Percentiles rank a stretch among this genome's conserved stretches.
Conservation (phyloP, 345 rosid genomes). For the Lepidium aucheri region DNA sequence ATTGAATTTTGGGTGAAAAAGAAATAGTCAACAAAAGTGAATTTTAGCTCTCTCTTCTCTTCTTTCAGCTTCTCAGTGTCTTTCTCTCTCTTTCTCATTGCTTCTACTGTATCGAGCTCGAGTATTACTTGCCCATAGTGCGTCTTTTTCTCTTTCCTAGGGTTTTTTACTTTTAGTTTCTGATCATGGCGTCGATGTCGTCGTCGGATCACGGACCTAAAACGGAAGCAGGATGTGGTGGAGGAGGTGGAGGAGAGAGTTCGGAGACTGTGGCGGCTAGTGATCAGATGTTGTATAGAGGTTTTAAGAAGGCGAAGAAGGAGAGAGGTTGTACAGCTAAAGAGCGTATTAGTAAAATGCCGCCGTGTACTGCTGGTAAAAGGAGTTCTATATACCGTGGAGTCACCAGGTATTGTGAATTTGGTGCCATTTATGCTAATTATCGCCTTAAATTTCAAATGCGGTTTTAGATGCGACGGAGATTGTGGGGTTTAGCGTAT, state of each 20-base stretch:
- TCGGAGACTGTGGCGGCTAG: conserved; percentile 67
- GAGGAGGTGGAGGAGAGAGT: conserved; percentile 37
- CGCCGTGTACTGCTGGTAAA: conserved; percentile 96
- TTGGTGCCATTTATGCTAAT: background rate
- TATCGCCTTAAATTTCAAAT: background rate
- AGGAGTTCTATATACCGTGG: conserved; percentile 99
- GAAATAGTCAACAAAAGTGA: conserved; percentile 5
- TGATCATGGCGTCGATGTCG: conserved; percentile 61
- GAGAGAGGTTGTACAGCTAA: conserved; percentile 97
- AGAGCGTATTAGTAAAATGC: conserved; percentile 98
- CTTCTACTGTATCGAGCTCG: conserved; percentile 14
- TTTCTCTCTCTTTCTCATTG: conserved; percentile 6
- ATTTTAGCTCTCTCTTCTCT: background rate
- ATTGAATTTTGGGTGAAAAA: conserved; percentile 22
- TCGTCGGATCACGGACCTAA: conserved; percentile 81
- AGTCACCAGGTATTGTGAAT: conserved; percentile 66
- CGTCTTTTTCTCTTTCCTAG: conserved; percentile 29
- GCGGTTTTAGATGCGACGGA: background rate
- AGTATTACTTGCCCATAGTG: conserved; percentile 1
- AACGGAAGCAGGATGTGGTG: conserved; percentile 39
- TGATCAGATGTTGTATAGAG: conserved; percentile 82
- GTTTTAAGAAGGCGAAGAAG: conserved; percentile 84
- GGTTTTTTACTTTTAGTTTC: conserved; percentile 8
- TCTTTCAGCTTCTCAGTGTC: background rate
- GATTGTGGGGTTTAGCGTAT: background rate